Evolutionary conservation across 371 early-diverging fungal genomes (phyloP).

Genomic region (Zychaea mexicana): DNA sequence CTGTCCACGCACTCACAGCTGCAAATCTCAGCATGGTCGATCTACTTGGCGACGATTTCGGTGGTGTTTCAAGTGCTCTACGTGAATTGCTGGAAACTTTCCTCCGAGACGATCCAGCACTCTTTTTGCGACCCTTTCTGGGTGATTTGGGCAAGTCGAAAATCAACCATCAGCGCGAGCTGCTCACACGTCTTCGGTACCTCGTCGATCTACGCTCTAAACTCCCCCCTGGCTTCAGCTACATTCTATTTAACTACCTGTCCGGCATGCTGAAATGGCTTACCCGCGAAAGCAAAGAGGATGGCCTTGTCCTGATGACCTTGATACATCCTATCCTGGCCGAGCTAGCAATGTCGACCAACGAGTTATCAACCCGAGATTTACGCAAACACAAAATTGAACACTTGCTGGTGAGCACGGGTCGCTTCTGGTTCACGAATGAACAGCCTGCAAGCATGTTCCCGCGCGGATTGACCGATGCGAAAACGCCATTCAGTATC

Average conservation of each 20-base stretch:
- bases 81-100: constrained; percentile 53
- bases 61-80: constrained; percentile 47
- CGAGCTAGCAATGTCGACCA: constrained; percentile 58
- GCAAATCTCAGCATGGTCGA: constrained; percentile 56
- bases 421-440: constrained; percentile 64
- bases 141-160: constrained; percentile 54
- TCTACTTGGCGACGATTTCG: constrained; percentile 51
- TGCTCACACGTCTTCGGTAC: constrained; percentile 48
- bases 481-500: constrained; percentile 31
- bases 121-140: constrained; percentile 60
- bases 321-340: constrained; percentile 57
- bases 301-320: constrained; percentile 48
- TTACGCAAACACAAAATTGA: constrained; percentile 69
- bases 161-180: constrained; percentile 35
- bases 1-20: constrained; percentile 51
- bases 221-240: constrained; percentile 60
- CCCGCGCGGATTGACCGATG: constrained; percentile 38
- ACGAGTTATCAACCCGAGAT: constrained; percentile 62
- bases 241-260: constrained; percentile 64
- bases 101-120: constrained; percentile 61
- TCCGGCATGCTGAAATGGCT: constrained; percentile 67
- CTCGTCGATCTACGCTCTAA: constrained; percentile 56
- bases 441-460: constrained; percentile 59
- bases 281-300: constrained; percentile 46
- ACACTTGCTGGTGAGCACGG: constrained; percentile 52